Evolutionary conservation across 2,329 filamentous ascomycete species (phyloP), one percentile per base, ranked within the genome.

Genomic region (Fusarium beomiforme): DNA sequence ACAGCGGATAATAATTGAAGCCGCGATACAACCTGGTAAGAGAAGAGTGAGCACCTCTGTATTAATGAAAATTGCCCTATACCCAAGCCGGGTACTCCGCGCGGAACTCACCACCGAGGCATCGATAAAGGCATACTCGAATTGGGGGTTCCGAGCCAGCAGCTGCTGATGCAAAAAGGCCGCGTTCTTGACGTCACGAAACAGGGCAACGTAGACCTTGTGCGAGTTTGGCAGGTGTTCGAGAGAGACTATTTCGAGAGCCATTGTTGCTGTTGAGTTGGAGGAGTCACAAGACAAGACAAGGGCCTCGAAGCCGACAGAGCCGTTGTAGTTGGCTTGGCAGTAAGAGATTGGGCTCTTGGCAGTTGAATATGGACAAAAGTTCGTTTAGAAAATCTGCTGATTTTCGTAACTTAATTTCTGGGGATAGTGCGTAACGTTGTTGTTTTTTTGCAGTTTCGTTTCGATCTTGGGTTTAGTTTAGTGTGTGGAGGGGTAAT

Each of bases 81-180:
- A n/a, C 39, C 41, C 43, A 54, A 59, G 63, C 64, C 71, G 71
- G 60, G 58, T 59, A 47, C 51, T 49, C 67, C 60, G 57, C 34
- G 53, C 50, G 58, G 55, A 69, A 82, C 86, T 67, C 85, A 95
- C 91, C 79, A 93, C 89, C 47, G 89, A 90, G 23, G 94, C 94
- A 82, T 99, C 95, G 49, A 99, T 88, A 73, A 99, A 92, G 36
- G 95, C 94, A 85, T 98, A 98, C 81, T 98, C 94, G 76, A 95
- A 98, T 12, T 91, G 91, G 14, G 89, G 78, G 78, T 98, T 97
- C 56, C 93, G 92, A 9, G 89, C 87, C n/a, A 98, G 85, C 8
- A 99, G 89, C 82, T 98, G 95, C 74, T 91, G 86, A 56, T 94
- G 91, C 44, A 99, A 85, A 77, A 92, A 94, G 2, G 88, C 82